Evolutionary conservation across 1,139 yeast species (phyloP).

Genomic region (Yueomyces sp.): DNA sequence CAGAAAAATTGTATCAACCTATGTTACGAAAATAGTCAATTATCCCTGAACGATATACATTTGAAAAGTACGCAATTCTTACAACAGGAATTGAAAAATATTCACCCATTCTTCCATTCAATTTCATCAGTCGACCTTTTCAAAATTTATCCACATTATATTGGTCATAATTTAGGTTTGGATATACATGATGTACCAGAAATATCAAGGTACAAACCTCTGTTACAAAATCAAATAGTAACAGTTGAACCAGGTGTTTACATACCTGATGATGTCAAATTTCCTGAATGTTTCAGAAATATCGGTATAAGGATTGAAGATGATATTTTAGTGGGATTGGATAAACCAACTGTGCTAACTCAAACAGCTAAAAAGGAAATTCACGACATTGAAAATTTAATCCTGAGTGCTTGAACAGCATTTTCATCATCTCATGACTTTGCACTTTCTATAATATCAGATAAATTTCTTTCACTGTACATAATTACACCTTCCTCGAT

Average conservation of each 20-base stretch:
- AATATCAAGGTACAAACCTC: conserved; percentile 37
- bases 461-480: no score
- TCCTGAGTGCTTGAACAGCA: conserved; percentile 48
- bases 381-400: conserved; percentile 58
- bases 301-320: conserved; percentile 95
- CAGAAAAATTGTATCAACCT: conserved; percentile 66
- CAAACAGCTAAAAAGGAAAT: conserved; percentile 79
- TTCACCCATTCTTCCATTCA: conserved; percentile 49
- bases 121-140: conserved; percentile 34
- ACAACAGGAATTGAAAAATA: conserved; percentile 51
- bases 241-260: conserved; percentile 95
- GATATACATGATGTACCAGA: conserved; percentile 82
- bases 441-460: conserved; percentile 22
- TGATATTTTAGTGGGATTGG: conserved; percentile 65
- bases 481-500: conserved; percentile 6
- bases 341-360: conserved; percentile 50
- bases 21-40: conserved; percentile 35
- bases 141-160: conserved; percentile 78
- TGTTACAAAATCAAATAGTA: conserved; percentile 58
- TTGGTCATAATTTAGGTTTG: conserved; percentile 90
- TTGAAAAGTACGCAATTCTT: conserved; percentile 48
- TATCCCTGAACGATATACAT: conserved; percentile 68
- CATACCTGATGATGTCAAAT: conserved; percentile 54
- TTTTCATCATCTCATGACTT: conserved; percentile 75
- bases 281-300: conserved; percentile 74